These are phyloP conservation scores for Rubia tinctorum DNA, from an alignment of 305 asterid species.

Conservation along the genomic window DNA sequence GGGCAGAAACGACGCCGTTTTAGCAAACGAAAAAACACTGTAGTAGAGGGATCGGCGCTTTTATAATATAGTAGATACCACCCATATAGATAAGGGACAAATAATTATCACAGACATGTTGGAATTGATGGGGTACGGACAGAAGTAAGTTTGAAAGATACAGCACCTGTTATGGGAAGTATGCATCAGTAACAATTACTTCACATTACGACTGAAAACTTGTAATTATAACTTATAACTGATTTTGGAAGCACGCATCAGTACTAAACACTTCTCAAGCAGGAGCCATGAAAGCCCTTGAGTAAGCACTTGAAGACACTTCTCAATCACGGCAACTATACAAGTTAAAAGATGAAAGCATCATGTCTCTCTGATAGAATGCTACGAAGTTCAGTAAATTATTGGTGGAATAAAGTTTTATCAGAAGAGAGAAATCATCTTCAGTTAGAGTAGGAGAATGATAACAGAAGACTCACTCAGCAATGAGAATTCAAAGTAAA, in stretches of 20 bases:
- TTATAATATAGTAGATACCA: no score
- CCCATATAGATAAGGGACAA: no score
- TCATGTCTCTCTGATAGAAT: background rate
- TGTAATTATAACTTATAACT: background rate
- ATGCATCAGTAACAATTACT: background rate
- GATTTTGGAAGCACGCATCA: background rate
- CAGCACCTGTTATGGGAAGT: conserved; percentile 24
- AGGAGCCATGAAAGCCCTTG: no score
- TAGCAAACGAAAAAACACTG: no score
- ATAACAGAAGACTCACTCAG: background rate
- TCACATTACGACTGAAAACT: background rate
- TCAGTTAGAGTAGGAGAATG: background rate
- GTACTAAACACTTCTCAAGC: background rate
- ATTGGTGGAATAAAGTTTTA: background rate
- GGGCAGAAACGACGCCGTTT: no score
- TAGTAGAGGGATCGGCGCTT: no score
- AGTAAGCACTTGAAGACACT: no score
- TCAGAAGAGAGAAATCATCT: background rate
- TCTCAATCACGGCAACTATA: no score
- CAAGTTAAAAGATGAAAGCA: background rate
- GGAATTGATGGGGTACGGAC: conserved; percentile 48
- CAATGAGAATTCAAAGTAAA: background rate
- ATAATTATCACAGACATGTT: no score
- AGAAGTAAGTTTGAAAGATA: conserved; percentile 34
- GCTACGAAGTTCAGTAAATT: background rate